Percentiles rank a stretch among this genome's conserved stretches.
These are phyloP conservation scores for Rickenella mellea DNA, from an alignment of 768 basidiomycete genomes.

Conservation along the genomic window DNA sequence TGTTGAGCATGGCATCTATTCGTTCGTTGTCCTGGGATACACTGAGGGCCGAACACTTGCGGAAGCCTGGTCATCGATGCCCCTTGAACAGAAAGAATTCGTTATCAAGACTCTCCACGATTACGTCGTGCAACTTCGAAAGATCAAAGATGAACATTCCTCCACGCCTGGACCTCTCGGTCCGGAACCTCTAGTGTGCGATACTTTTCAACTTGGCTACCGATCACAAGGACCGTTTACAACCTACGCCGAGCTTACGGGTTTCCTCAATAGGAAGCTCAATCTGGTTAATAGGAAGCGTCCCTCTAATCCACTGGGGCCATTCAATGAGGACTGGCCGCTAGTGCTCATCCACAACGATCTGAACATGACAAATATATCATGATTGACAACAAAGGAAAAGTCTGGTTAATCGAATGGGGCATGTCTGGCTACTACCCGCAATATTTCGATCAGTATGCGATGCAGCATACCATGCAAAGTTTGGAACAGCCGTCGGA, in stretches of 20 bases:
- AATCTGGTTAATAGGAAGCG: too few species aligned
- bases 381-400: slow-evolving; percentile 8
- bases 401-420: slow-evolving; percentile 15
- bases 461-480: too few species aligned
- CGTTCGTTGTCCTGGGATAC: slow-evolving; percentile 43
- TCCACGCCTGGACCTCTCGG: slow-evolving; percentile 4
- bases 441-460: slow-evolving; percentile 11
- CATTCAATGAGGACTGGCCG: slow-evolving; percentile 10
- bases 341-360: slow-evolving; percentile 15
- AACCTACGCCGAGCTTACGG: too few species aligned
- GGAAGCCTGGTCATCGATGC: slow-evolving; percentile 16
- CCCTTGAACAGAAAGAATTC: slow-evolving; percentile 13
- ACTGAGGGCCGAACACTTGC: slow-evolving; percentile 15
- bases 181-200: too few species aligned
- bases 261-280: too few species aligned
- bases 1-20: too few species aligned
- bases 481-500: too few species aligned
- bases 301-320: too few species aligned
- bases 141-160: not conserved
- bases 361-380: slow-evolving; percentile 12
- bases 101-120: slow-evolving; percentile 18
- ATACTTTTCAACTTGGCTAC: too few species aligned
- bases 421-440: slow-evolving; percentile 13
- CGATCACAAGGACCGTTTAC: too few species aligned
- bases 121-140: slow-evolving; percentile 18